These are phyloP conservation scores for Suhomyces coccinellae DNA, from an alignment of 1,139 yeast genomes.

Conservation along the genomic window DNA sequence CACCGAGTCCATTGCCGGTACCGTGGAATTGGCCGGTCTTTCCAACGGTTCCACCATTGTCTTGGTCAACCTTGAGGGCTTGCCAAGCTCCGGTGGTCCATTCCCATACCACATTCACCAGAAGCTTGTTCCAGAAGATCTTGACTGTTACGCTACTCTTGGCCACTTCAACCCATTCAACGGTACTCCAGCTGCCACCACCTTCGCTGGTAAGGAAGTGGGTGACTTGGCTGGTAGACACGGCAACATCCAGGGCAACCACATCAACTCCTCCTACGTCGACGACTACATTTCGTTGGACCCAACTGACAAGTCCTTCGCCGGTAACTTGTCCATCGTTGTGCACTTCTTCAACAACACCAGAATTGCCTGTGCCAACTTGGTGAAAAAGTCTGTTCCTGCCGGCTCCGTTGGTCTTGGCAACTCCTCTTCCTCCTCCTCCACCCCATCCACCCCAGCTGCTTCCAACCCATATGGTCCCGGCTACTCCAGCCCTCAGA, in stretches of 20 bases:
- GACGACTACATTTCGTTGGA: conserved; percentile 44
- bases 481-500: conserved; percentile 9
- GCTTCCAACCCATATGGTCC: neutral
- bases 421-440: too few species aligned
- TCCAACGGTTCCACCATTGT: conserved; percentile 36
- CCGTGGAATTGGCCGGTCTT: conserved; percentile 32
- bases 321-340: conserved; percentile 42
- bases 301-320: conserved; percentile 32
- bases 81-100: conserved; percentile 42
- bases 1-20: conserved; percentile 26
- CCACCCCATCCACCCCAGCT: neutral
- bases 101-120: conserved; percentile 46
- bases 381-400: conserved; percentile 21
- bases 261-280: conserved; percentile 27
- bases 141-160: conserved; percentile 41
- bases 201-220: conserved; percentile 30
- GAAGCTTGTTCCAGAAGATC: conserved; percentile 38
- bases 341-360: conserved; percentile 35
- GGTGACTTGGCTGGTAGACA: conserved; percentile 48
- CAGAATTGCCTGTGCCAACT: conserved; percentile 44
- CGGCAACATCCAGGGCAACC: conserved; percentile 32
- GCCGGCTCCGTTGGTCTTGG: neutral
- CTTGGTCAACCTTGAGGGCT: conserved; percentile 31
- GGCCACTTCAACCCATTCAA: conserved; percentile 43
- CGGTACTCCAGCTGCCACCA: conserved; percentile 31